Evolutionary conservation across 148 eudicot genomes (phyloP).

Genomic region (Amaranthus palmeri): DNA sequence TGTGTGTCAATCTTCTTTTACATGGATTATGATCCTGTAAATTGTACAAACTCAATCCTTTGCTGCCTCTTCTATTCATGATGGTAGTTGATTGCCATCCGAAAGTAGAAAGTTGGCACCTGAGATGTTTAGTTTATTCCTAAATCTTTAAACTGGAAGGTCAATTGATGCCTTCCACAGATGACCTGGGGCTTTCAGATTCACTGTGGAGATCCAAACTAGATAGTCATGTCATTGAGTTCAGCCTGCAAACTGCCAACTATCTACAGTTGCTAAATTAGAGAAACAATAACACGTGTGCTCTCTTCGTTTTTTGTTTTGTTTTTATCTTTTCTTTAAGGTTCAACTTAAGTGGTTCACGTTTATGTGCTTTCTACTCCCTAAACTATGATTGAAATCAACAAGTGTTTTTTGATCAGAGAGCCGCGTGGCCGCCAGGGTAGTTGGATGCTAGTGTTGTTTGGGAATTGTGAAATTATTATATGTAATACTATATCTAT

Average conservation of each 20-base stretch:
- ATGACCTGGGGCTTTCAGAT: background rate
- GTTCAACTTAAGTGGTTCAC: no score
- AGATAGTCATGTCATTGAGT: background rate
- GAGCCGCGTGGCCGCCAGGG: no score
- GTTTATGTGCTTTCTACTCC: no score
- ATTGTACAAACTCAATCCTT: background rate
- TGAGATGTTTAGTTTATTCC: background rate
- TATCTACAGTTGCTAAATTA: background rate
- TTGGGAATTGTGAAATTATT: no score
- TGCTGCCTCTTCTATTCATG: background rate
- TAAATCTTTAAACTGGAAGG: background rate
- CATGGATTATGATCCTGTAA: background rate
- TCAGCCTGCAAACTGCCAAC: background rate
- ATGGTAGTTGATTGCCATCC: no score
- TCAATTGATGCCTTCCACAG: background rate
- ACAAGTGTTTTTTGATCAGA: no score
- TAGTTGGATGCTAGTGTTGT: no score
- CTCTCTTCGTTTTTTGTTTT: no score
- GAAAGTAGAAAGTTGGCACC: background rate
- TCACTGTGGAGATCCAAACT: background rate
- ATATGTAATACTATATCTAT: no score
- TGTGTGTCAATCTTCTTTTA: background rate
- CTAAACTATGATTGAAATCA: no score
- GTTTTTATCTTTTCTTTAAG: no score
- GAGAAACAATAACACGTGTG: background rate